Evolutionary conservation across 345 rosid genomes (phyloP).

Genomic region (Eucalyptus melliodora): DNA sequence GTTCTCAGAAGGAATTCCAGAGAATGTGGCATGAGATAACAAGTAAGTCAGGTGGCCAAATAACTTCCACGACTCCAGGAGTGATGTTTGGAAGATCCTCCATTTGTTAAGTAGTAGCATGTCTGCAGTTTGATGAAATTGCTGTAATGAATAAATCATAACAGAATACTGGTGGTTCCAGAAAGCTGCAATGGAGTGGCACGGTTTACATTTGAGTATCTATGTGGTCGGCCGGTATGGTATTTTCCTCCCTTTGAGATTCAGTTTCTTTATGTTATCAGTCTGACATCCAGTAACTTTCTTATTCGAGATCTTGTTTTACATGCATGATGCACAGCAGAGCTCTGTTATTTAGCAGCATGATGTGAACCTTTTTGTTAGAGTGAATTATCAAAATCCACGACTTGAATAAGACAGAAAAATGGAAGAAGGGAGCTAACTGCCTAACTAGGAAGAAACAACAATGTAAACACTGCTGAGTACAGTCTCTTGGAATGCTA

Average conservation of each 20-base stretch:
- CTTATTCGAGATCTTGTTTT: neutral
- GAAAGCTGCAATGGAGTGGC: conserved; percentile 79
- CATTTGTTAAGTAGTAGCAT: neutral
- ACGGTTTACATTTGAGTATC: conserved; percentile 67
- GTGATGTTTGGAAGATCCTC: conserved; percentile 93
- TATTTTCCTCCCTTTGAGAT: neutral
- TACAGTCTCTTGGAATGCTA: neutral
- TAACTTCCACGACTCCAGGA: conserved; percentile 44
- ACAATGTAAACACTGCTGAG: neutral
- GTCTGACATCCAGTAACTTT: neutral
- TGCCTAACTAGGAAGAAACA: neutral
- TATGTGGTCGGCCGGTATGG: conserved; percentile 68
- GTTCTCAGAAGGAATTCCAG: conserved; percentile 38
- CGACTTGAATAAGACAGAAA: neutral
- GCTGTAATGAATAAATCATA: neutral
- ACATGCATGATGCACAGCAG: neutral
- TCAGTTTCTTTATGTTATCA: neutral
- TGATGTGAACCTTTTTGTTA: neutral
- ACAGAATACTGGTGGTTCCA: conserved; percentile 63
- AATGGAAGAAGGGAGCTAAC: neutral
- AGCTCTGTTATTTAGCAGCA: neutral
- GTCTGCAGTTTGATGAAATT: neutral
- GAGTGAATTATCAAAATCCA: neutral
- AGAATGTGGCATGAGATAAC: conserved; percentile 58
- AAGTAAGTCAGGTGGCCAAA: conserved; percentile 36